Evolutionary conservation across 441 rosid genomes (phyloP), one percentile per base, ranked within the genome.

Genomic region (Euphorbia schlechtendalii): DNA sequence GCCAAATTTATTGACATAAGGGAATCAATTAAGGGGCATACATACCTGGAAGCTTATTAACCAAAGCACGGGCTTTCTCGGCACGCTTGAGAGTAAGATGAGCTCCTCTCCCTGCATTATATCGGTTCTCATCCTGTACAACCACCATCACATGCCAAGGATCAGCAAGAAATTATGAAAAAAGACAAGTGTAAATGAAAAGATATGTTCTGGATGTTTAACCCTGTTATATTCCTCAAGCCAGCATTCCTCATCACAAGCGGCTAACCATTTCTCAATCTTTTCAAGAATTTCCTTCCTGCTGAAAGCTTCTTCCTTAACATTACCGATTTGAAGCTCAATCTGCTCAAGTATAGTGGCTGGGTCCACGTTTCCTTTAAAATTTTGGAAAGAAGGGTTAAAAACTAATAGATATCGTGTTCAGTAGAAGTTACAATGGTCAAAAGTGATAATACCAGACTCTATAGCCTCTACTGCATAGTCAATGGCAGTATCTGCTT

Each of bases 221-320:
- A 90, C 99, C 86, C 94, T 82, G 78, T 94, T 91, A 65, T 94
- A 94, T 76, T 94, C 98, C 76, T 91, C 99, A 61, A 94, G 98
- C 99, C 99, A 94, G 54, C 87, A 79, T 71, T 94, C 99, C 77
- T 94, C 98, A 28, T 94, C 96, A 65, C 99, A 89, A n/a, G 98
- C 97, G 49, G 71, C 74, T 81, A 86, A 73, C 98, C 99, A 94
- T 76, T 91, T 94, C 81, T 94, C 99, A 5, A 91, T 84, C 76
- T 75, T 89, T 71, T 94, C 99, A 45, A 94, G 92, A 69, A 94
- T 75, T 52, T 94, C 99, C 69, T 86, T 91, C 73, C 96, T 75
- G 81, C 90, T 79, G 66, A 91, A 79, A 28, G 98, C 94, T 83
- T 91, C 95, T 81, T 85, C 99, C 76, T 89, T 91, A 52, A 84